A percentile compares a stretch with the other conserved stretches of the same genome.
phyloP scores from a whole-genome alignment of 257 asterid species.

The Jaltomata sinuosa region DNA sequence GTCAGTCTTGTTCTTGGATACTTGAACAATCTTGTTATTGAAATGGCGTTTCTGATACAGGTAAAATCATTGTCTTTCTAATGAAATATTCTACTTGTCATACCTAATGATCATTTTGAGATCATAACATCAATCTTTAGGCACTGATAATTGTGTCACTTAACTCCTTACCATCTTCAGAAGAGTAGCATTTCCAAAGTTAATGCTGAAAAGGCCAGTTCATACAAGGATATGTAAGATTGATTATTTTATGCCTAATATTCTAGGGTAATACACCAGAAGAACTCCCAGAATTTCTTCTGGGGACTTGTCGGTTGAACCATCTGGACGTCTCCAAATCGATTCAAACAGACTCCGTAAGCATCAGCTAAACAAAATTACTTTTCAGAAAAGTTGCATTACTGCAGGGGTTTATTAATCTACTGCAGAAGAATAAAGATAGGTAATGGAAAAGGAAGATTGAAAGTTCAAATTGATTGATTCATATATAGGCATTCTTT shows the following conservation, averaged over 20 bases:
- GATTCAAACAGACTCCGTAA: constrained; percentile 31
- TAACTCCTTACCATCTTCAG: background rate
- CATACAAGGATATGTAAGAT: background rate
- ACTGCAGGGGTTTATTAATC: background rate
- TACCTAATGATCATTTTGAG: background rate
- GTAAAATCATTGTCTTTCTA: constrained; percentile 14
- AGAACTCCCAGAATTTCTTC: constrained; percentile 74
- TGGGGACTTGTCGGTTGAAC: constrained; percentile 84
- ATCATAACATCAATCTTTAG: background rate
- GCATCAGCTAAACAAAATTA: background rate
- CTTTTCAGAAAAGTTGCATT: background rate
- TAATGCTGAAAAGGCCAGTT: background rate
- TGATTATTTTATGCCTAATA: background rate
- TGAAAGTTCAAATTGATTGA: background rate
- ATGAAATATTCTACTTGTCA: background rate
- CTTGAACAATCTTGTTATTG: constrained; percentile 72
- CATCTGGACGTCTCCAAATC: constrained; percentile 73
- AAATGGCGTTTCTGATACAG: constrained; percentile 84
- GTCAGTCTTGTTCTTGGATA: constrained; percentile 83
- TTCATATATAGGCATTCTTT: background rate
- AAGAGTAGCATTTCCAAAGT: background rate
- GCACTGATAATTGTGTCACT: too few relatives aligned
- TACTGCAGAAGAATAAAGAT: background rate
- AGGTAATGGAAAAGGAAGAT: background rate
- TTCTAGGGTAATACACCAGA: constrained; percentile 70